Base-by-base conservation (phyloP, 345 rosid species). In the Hypericum perforatum region DNA sequence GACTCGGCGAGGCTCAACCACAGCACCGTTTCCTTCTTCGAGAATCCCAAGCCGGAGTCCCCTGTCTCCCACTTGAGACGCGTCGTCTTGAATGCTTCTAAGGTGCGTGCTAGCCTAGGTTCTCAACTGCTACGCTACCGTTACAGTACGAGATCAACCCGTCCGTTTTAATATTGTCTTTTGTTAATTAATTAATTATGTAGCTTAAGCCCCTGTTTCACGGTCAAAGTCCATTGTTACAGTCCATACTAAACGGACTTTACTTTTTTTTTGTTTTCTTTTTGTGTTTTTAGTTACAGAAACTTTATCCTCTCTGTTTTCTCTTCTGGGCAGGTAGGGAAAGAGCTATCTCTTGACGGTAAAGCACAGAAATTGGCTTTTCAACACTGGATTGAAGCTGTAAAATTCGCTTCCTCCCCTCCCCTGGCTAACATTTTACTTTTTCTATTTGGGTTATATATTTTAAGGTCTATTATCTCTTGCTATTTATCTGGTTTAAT, bases 381-480 rank as follows among this genome's bases (percentile, higher is more conserved):
- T 62, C 91, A 81, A 65, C 95, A 90, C 53, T 90, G 97, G 95
- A 81, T 90, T 45, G 71, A 72, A 67, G 81, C 81, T 52, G 81
- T 76, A 72, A 69, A 56, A n/a, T n/a, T 13, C 14, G 11, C 16
- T 22, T 22, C 32, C 32, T 22, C 32, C 4, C 32, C 32, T 22
- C 32, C 4, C 32, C n/a, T n/a, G n/a, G n/a, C n/a, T 22, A 22
- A 1, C 32, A 1, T 22, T 22, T 22, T 1, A 22, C 32, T 8
- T 45, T 8, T 14, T 48, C 52, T 48, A 9, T 8, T 32, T 32
- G 29, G 29, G 32, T 1, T n/a, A n/a, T n/a, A n/a, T n/a, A n/a
- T n/a, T n/a, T n/a, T n/a, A 22, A 22, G 32, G 32, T 22, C 32
- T 22, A 22, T 22, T 22, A 22, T 22, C 32, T 22, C 32, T 22